Evolutionary conservation across 2,329 filamentous ascomycete species (phyloP).

Genomic region (Fusarium sp.): DNA sequence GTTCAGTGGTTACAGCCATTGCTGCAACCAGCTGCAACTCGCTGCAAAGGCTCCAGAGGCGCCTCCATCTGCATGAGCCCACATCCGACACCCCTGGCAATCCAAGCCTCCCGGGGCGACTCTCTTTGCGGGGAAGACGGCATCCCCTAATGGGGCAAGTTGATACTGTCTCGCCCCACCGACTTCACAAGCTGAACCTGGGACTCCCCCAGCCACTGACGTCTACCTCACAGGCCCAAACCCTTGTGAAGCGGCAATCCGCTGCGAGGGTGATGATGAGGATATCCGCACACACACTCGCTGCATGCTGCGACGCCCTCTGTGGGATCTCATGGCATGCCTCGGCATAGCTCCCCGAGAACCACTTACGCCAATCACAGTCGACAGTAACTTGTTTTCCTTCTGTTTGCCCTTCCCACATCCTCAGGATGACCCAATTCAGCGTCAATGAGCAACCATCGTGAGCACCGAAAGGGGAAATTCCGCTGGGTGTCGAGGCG

Average conservation of each 20-base stretch:
- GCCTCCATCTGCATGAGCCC: not conserved
- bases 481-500: constrained; percentile 5
- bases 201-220: constrained; percentile 30
- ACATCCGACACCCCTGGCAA: not conserved
- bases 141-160: constrained; percentile 31
- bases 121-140: constrained; percentile 32
- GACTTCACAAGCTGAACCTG: not conserved
- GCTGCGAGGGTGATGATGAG: constrained; percentile 14
- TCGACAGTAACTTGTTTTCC: not conserved
- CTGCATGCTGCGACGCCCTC: not conserved
- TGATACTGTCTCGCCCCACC: constrained; percentile 23
- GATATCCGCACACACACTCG: constrained; percentile 7
- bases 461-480: constrained; percentile 10
- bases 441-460: constrained; percentile 10
- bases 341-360: not conserved
- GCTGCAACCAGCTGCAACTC: constrained; percentile 21
- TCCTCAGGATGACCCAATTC: not conserved
- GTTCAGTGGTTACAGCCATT: not conserved
- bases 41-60: constrained; percentile 2
- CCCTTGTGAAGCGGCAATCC: constrained; percentile 6
- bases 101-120: constrained; percentile 4
- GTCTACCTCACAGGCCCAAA: constrained; percentile 14
- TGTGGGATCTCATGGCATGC: constrained; percentile 12
- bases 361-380: not conserved
- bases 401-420: not conserved